Evolutionary conservation across 2,329 filamentous ascomycete species (phyloP), one percentile per base, ranked within the genome.

Genomic region (Penicillium frequentans): DNA sequence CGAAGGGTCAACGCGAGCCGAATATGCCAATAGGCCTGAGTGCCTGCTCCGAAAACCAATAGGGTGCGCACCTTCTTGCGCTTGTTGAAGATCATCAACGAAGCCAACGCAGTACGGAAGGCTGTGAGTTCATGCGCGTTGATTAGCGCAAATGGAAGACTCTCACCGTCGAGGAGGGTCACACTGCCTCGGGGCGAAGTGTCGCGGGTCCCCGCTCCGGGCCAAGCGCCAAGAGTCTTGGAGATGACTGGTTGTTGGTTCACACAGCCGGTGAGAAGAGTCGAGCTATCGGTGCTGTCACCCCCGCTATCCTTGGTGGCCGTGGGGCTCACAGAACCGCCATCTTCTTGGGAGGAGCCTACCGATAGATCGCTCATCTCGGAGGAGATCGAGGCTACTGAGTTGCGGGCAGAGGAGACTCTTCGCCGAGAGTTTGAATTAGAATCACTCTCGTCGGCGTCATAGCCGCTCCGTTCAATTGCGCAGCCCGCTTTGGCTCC

Each of bases 11-110:
- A 82, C 0, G 93, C 88, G 5, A 98, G 83, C 1, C 92, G 88
- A 44, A 96, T 86, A 72, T 97, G 93, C 93, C 93, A 98, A 78
- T 93, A 96, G 13, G 93, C 93, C 77, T 97, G 93, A 65, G 89
- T 86, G 46, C 93, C 93, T 33, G 89, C 88, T 24, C 93, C 93
- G 72, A 97, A 98, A 52, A 96, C 88, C 14, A 89, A 87, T 11
- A 97, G 70, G 14, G 87, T 90, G 69, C 88, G 87, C 43, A 96
- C 88, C 27, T 83, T 83, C 54, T 83, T 79, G 55, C 93, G 90
- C 67, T 74, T 82, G 68, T 85, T 84, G 19, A 88, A 79, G 63
- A 89, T 78, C 55, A 87, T 84, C 13, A 83, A 82, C 6, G 78
- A 68, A 0, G 84, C 84, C 13, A 90, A 75, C 0, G 87, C 85